Conservation (phyloP, 306 rosid genomes). For the Abrus precatorius region DNA sequence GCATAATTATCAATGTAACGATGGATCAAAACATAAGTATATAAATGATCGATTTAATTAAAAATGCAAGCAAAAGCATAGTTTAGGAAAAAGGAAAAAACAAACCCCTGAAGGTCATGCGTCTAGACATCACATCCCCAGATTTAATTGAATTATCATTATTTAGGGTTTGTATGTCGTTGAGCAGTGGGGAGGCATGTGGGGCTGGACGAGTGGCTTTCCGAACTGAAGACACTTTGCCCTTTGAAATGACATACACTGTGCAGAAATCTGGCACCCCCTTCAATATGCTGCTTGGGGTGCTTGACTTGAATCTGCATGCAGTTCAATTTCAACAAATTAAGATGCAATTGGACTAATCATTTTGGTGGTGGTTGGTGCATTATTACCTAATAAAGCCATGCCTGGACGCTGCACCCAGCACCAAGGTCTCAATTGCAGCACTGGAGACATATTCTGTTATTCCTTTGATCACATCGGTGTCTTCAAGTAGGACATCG, state of each 20-base stretch:
- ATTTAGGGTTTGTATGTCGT: constrained; percentile 47
- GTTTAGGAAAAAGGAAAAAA: background rate
- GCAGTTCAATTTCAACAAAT: background rate
- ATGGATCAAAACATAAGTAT: no score
- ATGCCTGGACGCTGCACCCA: constrained; percentile 82
- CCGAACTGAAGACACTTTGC: constrained; percentile 71
- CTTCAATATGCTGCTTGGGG: constrained; percentile 67
- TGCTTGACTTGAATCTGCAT: constrained; percentile 75
- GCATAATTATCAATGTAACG: background rate
- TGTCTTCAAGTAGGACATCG: constrained; percentile 85
- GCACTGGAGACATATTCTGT: constrained; percentile 80
- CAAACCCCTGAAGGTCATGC: constrained; percentile 65
- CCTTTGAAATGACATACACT: constrained; percentile 79
- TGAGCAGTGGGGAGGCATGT: constrained; percentile 72
- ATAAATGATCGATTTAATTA: no score
- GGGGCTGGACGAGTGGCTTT: constrained; percentile 72
- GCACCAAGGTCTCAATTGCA: constrained; percentile 82
- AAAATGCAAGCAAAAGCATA: background rate
- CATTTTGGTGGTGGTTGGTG: background rate
- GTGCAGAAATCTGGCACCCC: constrained; percentile 89
- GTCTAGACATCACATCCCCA: constrained; percentile 47
- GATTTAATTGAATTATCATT: constrained; percentile 44
- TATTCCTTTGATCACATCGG: constrained; percentile 75
- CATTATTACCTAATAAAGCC: constrained; percentile 83
- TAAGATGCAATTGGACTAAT: no score